phyloP scores from a whole-genome alignment of 2,329 filamentous ascomycete species.

The Stagonosporopsis cucurbitacearum region DNA sequence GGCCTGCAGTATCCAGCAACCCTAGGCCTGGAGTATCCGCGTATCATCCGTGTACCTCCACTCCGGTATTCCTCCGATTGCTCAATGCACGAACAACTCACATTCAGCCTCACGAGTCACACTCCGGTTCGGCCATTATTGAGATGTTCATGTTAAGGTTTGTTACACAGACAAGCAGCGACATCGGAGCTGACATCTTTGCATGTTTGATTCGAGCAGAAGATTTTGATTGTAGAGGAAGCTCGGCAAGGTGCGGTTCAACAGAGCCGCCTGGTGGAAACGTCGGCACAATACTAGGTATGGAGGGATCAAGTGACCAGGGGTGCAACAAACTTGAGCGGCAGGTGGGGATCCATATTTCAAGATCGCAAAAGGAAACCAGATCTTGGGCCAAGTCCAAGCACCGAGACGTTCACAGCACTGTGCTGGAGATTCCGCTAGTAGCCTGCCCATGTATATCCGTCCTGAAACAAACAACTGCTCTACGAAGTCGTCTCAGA shows the following conservation, averaged over 20 bases:
- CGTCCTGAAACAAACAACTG: conserved; percentile 12
- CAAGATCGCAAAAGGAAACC: conserved; percentile 16
- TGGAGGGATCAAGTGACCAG: conserved; percentile 30
- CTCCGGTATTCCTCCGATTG: conserved; percentile 22
- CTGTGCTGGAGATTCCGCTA: conserved; percentile 20
- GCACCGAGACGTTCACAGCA: conserved; percentile 17
- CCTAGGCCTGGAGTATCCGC: conserved; percentile 29
- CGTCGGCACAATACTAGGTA: conserved; percentile 19
- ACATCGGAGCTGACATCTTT: conserved; percentile 2
- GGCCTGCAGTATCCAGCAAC: conserved; percentile 15
- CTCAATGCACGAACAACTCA: conserved; percentile 16
- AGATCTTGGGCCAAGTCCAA: conserved; percentile 9
- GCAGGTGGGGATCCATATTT: conserved; percentile 26
- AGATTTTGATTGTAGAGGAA: background rate
- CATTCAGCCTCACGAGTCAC: conserved; percentile 21
- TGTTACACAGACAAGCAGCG: conserved; percentile 1
- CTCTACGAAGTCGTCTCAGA: conserved; percentile 10
- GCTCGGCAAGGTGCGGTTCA: conserved; percentile 30
- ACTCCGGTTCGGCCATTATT: conserved; percentile 10
- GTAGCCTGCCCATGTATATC: conserved; percentile 39
- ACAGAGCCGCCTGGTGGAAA: conserved; percentile 19
- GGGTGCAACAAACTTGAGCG: conserved; percentile 13
- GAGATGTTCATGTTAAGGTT: background rate
- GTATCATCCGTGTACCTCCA: conserved; percentile 25
- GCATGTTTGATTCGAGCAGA: background rate